These are phyloP conservation scores for Thymus quinquecostatus DNA, from an alignment of 257 asterid genomes.

Conservation along the genomic window DNA sequence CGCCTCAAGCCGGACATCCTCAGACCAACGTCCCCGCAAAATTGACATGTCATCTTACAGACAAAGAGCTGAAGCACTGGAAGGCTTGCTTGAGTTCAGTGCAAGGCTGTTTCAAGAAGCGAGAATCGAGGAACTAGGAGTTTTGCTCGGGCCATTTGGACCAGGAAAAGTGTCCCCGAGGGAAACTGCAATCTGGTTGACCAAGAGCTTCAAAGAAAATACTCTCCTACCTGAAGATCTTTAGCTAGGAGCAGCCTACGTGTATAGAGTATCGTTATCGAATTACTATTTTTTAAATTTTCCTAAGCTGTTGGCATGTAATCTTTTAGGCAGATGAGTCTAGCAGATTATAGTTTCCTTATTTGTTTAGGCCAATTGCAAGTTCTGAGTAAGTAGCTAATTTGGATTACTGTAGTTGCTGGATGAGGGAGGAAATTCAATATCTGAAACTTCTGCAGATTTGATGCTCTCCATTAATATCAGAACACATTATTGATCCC, in stretches of 20 bases:
- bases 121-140: conserved; percentile 85
- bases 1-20: conserved; percentile 83
- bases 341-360: conserved; percentile 38
- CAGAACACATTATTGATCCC: conserved; percentile 28
- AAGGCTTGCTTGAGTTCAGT: conserved; percentile 90
- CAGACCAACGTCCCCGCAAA: conserved; percentile 66
- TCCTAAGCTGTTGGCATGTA: conserved; percentile 38
- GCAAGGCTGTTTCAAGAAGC: conserved; percentile 78
- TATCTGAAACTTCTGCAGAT: conserved; percentile 36
- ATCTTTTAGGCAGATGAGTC: conserved; percentile 40
- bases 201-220: conserved; percentile 86
- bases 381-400: conserved; percentile 31
- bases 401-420: conserved; percentile 33
- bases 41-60: conserved; percentile 80
- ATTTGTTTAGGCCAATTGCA: conserved; percentile 35
- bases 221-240: conserved; percentile 53
- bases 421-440: conserved; percentile 32
- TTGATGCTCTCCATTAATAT: conserved; percentile 32
- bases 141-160: conserved; percentile 79
- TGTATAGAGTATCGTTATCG: conserved; percentile 27
- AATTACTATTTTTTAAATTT: conserved; percentile 26
- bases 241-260: conserved; percentile 28
- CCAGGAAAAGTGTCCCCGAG: conserved; percentile 88
- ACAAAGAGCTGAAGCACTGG: conserved; percentile 90
- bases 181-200: conserved; percentile 94